These are phyloP conservation scores for Rostrohypoxylon terebratum DNA, from an alignment of 495 filamentous ascomycete genomes.

Conservation along the genomic window DNA sequence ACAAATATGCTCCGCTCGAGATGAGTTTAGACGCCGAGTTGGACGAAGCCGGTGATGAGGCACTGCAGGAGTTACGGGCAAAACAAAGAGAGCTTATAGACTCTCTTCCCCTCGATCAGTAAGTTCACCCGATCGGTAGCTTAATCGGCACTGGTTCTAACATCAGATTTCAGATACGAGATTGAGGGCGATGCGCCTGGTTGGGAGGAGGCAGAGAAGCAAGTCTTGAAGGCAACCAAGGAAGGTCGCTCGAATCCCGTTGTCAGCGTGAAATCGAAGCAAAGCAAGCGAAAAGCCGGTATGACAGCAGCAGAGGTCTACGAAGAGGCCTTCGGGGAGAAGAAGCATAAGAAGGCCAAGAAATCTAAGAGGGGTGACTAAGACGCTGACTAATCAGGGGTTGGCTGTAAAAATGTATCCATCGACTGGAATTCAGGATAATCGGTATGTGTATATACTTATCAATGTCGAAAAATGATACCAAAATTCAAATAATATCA, in stretches of 20 bases:
- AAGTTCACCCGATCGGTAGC: conserved; percentile 49
- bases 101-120: conserved; percentile 88
- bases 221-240: conserved; percentile 68
- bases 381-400: not conserved
- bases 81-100: conserved; percentile 89
- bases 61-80: conserved; percentile 71
- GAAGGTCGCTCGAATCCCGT: conserved; percentile 71
- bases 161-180: conserved; percentile 74
- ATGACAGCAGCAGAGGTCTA: conserved; percentile 70
- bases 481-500: conserved; percentile 8
- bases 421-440: not conserved
- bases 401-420: conserved; percentile 6
- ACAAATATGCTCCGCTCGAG: conserved; percentile 75
- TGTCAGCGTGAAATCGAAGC: conserved; percentile 84
- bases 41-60: conserved; percentile 81
- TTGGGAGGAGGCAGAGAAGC: conserved; percentile 88
- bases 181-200: conserved; percentile 75
- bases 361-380: conserved; percentile 45
- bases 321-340: conserved; percentile 68
- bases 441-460: conserved; percentile 30
- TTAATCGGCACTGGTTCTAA: conserved; percentile 4
- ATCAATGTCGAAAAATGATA: conserved; percentile 30
- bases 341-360: conserved; percentile 70
- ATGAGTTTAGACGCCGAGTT: conserved; percentile 85
- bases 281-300: conserved; percentile 83